phyloP scores from a whole-genome alignment of 306 rosid species.

The Dalbergia cochinchinensis region DNA sequence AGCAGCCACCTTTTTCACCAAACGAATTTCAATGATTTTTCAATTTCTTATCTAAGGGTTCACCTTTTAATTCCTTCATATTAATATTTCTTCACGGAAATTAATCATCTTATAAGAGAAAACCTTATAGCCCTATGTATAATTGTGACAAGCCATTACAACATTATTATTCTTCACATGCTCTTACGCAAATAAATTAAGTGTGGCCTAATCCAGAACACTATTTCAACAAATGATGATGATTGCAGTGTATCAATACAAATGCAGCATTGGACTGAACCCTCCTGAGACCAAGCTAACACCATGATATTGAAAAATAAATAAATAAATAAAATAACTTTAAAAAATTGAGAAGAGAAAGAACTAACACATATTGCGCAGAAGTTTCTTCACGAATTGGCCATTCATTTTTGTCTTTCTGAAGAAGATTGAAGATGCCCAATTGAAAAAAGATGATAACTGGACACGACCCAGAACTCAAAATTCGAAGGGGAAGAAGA shows the following conservation, averaged over 20 bases:
- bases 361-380: conserved; percentile 55
- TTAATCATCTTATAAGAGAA: not conserved
- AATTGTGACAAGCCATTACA: not conserved
- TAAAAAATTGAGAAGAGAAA: not conserved
- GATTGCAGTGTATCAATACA: not conserved
- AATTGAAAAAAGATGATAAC: not conserved
- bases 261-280: conserved; percentile 32
- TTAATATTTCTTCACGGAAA: not conserved
- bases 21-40: conserved; percentile 1
- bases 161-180: not conserved
- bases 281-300: not conserved
- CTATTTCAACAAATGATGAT: not conserved
- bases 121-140: not conserved
- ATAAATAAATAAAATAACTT: not conserved
- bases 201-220: not conserved
- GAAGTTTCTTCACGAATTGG: conserved; percentile 43
- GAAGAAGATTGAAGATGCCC: conserved; percentile 4
- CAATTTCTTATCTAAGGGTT: conserved; percentile 2
- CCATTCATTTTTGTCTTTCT: conserved; percentile 43
- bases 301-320: too few relatives aligned
- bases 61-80: not conserved
- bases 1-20: not conserved
- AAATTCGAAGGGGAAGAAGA: not conserved
- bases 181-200: not conserved
- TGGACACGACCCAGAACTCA: not conserved